Conservation (phyloP, 495 filamentous ascomycete genomes). For the Coniosporium apollinis region DNA sequence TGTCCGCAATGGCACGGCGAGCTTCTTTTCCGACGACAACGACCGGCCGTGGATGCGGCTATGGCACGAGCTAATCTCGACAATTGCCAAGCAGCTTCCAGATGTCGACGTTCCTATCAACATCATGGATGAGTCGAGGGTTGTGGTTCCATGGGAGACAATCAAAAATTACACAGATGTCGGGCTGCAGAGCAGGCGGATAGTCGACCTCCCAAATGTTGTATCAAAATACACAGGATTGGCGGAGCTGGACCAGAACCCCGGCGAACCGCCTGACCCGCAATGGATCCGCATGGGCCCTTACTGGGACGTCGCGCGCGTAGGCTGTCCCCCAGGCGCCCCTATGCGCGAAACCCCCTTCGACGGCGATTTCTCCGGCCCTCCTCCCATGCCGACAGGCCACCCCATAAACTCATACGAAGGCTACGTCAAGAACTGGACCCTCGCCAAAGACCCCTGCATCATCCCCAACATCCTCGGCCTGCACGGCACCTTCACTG, state of each 20-base stretch:
- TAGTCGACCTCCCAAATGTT: conserved; percentile 4
- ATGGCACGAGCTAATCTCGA: conserved; percentile 15
- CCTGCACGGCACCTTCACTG: conserved; percentile 55
- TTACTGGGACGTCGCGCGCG: conserved; percentile 18
- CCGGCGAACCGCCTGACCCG: conserved; percentile 6
- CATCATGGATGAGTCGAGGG: conserved; percentile 17
- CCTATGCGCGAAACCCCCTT: conserved; percentile 14
- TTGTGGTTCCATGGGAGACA: conserved; percentile 21
- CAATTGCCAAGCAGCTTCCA: conserved; percentile 14
- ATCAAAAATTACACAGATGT: conserved; percentile 17
- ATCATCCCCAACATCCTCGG: conserved; percentile 21
- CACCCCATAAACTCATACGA: conserved; percentile 12
- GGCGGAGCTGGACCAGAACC: conserved; percentile 5
- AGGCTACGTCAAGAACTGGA: conserved; percentile 25
- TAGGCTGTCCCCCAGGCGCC: conserved; percentile 18
- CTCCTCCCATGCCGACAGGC: conserved; percentile 7
- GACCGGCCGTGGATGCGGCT: conserved; percentile 15
- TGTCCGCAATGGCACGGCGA: conserved; percentile 18
- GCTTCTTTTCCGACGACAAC: conserved; percentile 9
- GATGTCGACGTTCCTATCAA: conserved; percentile 24
- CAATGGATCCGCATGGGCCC: conserved; percentile 12
- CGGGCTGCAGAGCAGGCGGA: conserved; percentile 7
- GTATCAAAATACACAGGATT: conserved; percentile 7
- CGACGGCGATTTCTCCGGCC: conserved; percentile 13
- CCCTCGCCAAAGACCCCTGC: conserved; percentile 17